Evolutionary conservation across 805 yeast species (phyloP).

Genomic region (Wickerhamomyces pijperi): DNA sequence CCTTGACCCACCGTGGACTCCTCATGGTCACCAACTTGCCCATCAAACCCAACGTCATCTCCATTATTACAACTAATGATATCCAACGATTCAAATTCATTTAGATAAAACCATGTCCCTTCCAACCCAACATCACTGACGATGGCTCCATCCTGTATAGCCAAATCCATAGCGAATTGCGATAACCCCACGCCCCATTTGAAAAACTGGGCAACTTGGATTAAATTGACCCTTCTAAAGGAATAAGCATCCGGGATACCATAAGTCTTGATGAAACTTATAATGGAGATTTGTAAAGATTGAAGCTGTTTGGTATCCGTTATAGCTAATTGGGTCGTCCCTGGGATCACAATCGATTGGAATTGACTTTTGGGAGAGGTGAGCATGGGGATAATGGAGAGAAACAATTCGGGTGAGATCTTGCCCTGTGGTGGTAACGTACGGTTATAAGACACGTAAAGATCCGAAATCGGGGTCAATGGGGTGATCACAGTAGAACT

Average conservation of each 20-base stretch:
- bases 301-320: neutral
- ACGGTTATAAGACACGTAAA: slow-evolving; percentile 26
- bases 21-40: too few relatives aligned
- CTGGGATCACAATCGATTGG: neutral
- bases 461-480: neutral
- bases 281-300: neutral
- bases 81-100: slow-evolving; percentile 18
- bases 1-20: too few relatives aligned
- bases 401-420: slow-evolving; percentile 48
- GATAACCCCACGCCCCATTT: slow-evolving; percentile 61
- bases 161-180: slow-evolving; percentile 48
- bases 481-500: neutral
- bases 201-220: slow-evolving; percentile 24
- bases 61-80: neutral
- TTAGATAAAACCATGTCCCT: slow-evolving; percentile 54
- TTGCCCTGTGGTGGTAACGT: slow-evolving; percentile 43
- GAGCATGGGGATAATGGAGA: slow-evolving; percentile 33
- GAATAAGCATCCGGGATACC: slow-evolving; percentile 19
- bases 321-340: neutral
- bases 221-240: slow-evolving; percentile 14
- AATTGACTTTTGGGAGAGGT: slow-evolving; percentile 21
- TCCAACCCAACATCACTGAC: slow-evolving; percentile 59
- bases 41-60: neutral
- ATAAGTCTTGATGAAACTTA: slow-evolving; percentile 17
- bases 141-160: slow-evolving; percentile 44